A percentile compares a stretch with the other conserved stretches of the same genome.
Conservation (phyloP, 2,329 filamentous ascomycete genomes). For the Sporothrix luriei region DNA sequence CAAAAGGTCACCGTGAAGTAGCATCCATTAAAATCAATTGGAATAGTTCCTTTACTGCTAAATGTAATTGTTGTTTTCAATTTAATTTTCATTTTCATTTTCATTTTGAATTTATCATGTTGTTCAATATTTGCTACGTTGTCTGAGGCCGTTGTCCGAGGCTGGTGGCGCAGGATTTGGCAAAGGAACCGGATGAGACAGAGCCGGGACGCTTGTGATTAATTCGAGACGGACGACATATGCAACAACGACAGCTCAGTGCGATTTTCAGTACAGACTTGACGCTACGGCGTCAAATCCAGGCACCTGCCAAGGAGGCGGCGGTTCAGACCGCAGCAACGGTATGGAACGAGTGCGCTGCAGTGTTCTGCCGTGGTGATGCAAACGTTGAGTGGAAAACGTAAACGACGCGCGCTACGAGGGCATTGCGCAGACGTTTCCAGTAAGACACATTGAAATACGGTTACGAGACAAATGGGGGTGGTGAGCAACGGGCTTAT, state of each 20-base stretch:
- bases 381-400: background rate
- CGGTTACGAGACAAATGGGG: background rate
- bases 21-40: background rate
- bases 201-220: background rate
- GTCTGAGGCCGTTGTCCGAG: background rate
- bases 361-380: too few relatives aligned
- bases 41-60: background rate
- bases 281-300: background rate
- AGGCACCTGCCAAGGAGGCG: background rate
- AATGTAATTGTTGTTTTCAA: background rate
- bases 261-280: background rate
- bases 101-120: background rate
- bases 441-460: background rate
- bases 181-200: background rate
- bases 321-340: constrained; percentile 15
- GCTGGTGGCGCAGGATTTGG: background rate
- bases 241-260: background rate
- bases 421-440: background rate
- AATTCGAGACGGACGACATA: background rate
- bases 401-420: too few relatives aligned
- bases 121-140: background rate
- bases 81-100: background rate
- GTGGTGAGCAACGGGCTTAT: background rate
- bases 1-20: background rate
- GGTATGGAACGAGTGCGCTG: constrained; percentile 7